Evolutionary conservation across 1,284 basidiomycete genomes (phyloP).

Genomic region (Ustilago trichophora): DNA sequence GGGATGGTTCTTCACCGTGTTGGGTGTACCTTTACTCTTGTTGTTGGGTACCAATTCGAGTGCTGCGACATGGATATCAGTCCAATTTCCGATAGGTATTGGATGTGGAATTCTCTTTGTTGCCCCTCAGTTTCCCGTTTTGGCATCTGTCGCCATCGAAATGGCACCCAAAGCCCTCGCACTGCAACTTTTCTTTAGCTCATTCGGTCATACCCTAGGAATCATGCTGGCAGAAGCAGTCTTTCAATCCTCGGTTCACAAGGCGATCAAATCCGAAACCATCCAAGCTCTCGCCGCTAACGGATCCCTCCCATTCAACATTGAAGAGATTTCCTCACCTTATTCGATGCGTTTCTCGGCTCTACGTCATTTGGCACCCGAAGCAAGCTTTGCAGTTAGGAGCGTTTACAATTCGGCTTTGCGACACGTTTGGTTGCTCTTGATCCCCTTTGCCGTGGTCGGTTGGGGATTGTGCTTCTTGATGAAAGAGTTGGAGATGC

Average conservation of each 20-base stretch:
- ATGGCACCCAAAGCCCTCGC: slow-evolving; percentile 30
- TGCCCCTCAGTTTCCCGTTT: slow-evolving; percentile 39
- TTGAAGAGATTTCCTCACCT: slow-evolving; percentile 27
- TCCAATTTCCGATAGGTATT: slow-evolving; percentile 34
- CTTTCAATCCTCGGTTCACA: slow-evolving; percentile 35
- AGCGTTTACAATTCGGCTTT: slow-evolving; percentile 18
- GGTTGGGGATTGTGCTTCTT: slow-evolving; percentile 19
- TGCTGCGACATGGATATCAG: slow-evolving; percentile 17
- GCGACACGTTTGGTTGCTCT: slow-evolving; percentile 23
- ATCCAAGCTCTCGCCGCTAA: slow-evolving; percentile 21
- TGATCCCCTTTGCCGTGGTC: slow-evolving; percentile 23
- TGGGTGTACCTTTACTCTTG: slow-evolving; percentile 26
- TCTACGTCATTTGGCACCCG: slow-evolving; percentile 4
- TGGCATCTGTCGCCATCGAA: slow-evolving; percentile 22
- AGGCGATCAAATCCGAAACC: slow-evolving; percentile 13
- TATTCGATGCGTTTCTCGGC: slow-evolving; percentile 25
- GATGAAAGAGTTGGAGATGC: slow-evolving; percentile 36
- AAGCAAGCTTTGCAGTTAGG: slow-evolving; percentile 10
- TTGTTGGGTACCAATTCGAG: slow-evolving; percentile 20
- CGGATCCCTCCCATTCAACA: slow-evolving; percentile 28
- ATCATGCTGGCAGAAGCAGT: slow-evolving; percentile 45
- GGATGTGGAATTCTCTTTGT: slow-evolving; percentile 42
- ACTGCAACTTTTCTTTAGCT: slow-evolving; percentile 29
- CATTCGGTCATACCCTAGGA: slow-evolving; percentile 41
- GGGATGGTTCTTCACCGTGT: slow-evolving; percentile 38